Conservation (phyloP, 2,329 filamentous ascomycete species). For the Sphaerulina vaccinii region DNA sequence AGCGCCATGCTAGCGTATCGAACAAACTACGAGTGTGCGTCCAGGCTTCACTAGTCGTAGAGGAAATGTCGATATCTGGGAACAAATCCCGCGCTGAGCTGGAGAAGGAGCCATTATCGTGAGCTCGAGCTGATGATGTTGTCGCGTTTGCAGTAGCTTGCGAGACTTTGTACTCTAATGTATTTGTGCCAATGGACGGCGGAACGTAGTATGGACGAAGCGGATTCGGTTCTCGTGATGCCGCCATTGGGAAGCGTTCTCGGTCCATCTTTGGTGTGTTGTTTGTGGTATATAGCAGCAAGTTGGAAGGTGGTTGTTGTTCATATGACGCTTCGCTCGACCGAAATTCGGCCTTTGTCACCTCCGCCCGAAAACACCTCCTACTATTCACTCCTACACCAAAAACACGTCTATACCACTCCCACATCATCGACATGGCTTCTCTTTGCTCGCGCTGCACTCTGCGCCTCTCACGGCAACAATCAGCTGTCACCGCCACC, state of each 20-base stretch:
- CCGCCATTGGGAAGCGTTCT: conserved; percentile 40
- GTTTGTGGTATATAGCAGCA: conserved; percentile 1
- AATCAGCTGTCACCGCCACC: conserved; percentile 16
- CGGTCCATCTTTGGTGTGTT: conserved; percentile 9
- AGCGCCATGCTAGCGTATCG: conserved; percentile 88
- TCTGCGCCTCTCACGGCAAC: conserved; percentile 33
- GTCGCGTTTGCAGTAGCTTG: conserved; percentile 39
- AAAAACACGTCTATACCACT: not conserved
- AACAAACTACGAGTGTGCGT: conserved; percentile 65
- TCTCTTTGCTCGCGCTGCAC: conserved; percentile 36
- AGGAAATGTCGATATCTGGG: conserved; percentile 70
- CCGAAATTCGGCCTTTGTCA: too few species aligned
- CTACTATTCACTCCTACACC: not conserved
- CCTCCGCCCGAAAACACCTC: not conserved
- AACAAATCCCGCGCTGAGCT: conserved; percentile 78
- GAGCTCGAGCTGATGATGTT: conserved; percentile 1
- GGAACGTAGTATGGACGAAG: conserved; percentile 71
- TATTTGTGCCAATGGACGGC: conserved; percentile 56
- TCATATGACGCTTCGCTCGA: too few species aligned
- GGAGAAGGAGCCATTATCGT: conserved; percentile 46
- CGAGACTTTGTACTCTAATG: too few species aligned
- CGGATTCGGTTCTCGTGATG: conserved; percentile 58
- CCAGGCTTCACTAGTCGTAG: conserved; percentile 37
- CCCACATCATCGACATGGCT: conserved; percentile 14
- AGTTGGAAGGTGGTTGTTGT: too few species aligned